Conservation (phyloP, 805 yeast species). For the Starmerella floricola region DNA sequence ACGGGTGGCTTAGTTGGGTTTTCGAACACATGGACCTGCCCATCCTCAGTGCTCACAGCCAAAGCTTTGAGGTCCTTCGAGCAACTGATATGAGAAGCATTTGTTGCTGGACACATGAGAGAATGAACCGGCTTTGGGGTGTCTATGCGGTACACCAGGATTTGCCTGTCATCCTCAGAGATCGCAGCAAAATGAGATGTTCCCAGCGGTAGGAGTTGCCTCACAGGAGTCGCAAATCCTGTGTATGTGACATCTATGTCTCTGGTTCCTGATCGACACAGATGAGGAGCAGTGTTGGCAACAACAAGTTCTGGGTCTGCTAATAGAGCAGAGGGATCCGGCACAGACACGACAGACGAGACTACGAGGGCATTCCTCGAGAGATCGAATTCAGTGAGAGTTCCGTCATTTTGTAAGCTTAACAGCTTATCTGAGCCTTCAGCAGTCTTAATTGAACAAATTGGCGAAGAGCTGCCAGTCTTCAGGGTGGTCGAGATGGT, state of each 20-base stretch:
- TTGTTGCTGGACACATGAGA: slow-evolving; percentile 52
- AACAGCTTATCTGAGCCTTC: slow-evolving; percentile 4
- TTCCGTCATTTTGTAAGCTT: slow-evolving; percentile 19
- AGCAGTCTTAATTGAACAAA: background rate
- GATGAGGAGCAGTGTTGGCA: slow-evolving; percentile 58
- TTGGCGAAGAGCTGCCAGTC: slow-evolving; percentile 10
- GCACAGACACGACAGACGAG: slow-evolving; percentile 9
- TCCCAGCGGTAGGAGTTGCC: slow-evolving; percentile 34
- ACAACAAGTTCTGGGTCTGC: slow-evolving; percentile 30
- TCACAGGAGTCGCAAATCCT: slow-evolving; percentile 64
- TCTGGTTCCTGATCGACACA: slow-evolving; percentile 34
- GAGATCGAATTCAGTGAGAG: slow-evolving; percentile 51
- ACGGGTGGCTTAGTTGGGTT: slow-evolving; percentile 6
- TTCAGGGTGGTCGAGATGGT: slow-evolving; percentile 36
- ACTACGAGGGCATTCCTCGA: slow-evolving; percentile 33
- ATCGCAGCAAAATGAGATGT: slow-evolving; percentile 47
- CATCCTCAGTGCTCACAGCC: slow-evolving; percentile 60
- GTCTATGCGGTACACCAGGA: slow-evolving; percentile 53
- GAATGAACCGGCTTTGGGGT: slow-evolving; percentile 39
- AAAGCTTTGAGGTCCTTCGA: slow-evolving; percentile 27
- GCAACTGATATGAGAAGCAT: slow-evolving; percentile 36
- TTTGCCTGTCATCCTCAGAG: slow-evolving; percentile 70
- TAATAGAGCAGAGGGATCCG: slow-evolving; percentile 3
- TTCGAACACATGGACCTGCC: slow-evolving; percentile 57
- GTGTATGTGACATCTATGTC: slow-evolving; percentile 46